phyloP scores from a whole-genome alignment of 2,329 filamentous ascomycete genomes.

The Fonsecaea monophora region DNA sequence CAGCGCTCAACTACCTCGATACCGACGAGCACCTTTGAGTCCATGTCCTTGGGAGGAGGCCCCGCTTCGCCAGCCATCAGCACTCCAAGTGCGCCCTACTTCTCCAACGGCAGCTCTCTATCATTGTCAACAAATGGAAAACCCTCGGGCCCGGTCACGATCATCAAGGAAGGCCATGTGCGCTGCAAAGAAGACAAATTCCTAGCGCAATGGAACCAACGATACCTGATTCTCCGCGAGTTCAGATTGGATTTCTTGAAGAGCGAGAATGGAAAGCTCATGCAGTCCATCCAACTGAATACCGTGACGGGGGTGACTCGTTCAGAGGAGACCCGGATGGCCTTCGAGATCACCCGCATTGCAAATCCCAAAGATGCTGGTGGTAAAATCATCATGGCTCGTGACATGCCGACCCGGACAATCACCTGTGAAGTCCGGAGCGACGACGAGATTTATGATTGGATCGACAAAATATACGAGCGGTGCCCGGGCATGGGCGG shows the following conservation, averaged over 20 bases:
- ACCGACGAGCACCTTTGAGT: constrained; percentile 73
- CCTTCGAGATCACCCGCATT: constrained; percentile 88
- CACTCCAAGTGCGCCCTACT: constrained; percentile 66
- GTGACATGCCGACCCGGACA: constrained; percentile 80
- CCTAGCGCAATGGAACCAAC: constrained; percentile 86
- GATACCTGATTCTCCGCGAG: constrained; percentile 89
- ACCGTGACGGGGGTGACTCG: constrained; percentile 90
- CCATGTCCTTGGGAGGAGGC: constrained; percentile 69
- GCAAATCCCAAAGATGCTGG: constrained; percentile 66
- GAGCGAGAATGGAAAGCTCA: constrained; percentile 82
- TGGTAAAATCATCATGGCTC: constrained; percentile 71
- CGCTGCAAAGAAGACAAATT: constrained; percentile 78
- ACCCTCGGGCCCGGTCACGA: constrained; percentile 69
- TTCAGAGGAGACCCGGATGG: constrained; percentile 87
- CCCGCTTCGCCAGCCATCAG: constrained; percentile 68
- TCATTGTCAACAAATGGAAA: constrained; percentile 66
- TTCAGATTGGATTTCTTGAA: constrained; percentile 95
- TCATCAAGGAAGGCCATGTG: constrained; percentile 70
- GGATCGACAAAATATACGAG: constrained; percentile 98
- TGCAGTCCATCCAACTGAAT: constrained; percentile 82
- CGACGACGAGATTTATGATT: constrained; percentile 96
- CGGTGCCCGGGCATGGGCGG: constrained; percentile 97
- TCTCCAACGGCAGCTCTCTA: constrained; percentile 74
- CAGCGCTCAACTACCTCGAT: constrained; percentile 75
- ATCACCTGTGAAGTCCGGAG: constrained; percentile 92